Evolutionary conservation across 2,329 filamentous ascomycete genomes (phyloP).

Genomic region (Aspergillus sp.): DNA sequence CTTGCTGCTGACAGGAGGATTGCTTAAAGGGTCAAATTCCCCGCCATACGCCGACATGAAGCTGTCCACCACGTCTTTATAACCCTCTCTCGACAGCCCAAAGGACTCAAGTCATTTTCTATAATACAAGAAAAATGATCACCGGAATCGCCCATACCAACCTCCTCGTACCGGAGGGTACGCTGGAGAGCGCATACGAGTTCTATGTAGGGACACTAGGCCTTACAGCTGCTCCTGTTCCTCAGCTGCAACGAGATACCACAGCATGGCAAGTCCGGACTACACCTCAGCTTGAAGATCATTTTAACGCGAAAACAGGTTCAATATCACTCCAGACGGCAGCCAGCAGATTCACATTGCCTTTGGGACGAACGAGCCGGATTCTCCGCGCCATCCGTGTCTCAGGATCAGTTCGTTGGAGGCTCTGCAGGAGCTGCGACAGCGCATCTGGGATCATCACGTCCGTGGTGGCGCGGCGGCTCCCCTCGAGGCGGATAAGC

Average conservation of each 20-base stretch:
- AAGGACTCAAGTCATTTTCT: neutral
- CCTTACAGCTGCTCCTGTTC: conserved; percentile 53
- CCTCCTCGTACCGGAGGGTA: conserved; percentile 55
- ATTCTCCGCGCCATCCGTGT: conserved; percentile 56
- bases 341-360: conserved; percentile 60
- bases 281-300: no score
- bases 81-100: neutral
- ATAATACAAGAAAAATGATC: conserved; percentile 41
- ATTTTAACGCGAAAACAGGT: no score
- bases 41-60: neutral
- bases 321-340: conserved; percentile 53
- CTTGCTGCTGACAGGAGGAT: neutral
- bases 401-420: conserved; percentile 53
- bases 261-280: conserved; percentile 52
- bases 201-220: conserved; percentile 60
- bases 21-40: neutral
- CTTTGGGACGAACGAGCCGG: conserved; percentile 40
- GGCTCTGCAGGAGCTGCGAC: conserved; percentile 49
- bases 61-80: neutral
- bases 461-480: conserved; percentile 49
- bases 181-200: conserved; percentile 50
- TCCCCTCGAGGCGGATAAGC: conserved; percentile 55
- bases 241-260: conserved; percentile 49
- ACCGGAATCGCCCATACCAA: conserved; percentile 59
- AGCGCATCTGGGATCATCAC: conserved; percentile 53